Conservation (phyloP, 75 land plant species). For the Cunninghamia lanceolata region DNA sequence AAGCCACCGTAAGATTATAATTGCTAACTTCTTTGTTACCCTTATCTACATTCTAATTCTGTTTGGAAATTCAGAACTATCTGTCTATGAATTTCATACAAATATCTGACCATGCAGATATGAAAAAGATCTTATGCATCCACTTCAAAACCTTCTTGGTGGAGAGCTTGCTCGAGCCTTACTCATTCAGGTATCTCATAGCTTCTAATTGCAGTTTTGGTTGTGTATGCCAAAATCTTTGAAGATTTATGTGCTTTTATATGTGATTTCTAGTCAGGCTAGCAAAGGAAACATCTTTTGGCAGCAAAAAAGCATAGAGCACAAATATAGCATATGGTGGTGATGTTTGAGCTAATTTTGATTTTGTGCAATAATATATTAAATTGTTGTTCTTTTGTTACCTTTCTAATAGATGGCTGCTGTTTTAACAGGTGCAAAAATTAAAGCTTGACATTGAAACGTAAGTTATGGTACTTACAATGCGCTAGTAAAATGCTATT, state of each 20-base stretch:
- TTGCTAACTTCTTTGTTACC: neutral
- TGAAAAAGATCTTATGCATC: constrained; percentile 88
- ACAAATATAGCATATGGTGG: neutral
- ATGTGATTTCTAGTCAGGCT: neutral
- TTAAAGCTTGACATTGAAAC: constrained; percentile 95
- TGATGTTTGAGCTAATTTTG: neutral
- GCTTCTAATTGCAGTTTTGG: neutral
- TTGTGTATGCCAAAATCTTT: constrained; percentile 1
- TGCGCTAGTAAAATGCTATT: neutral
- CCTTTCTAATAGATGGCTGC: neutral
- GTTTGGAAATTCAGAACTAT: neutral
- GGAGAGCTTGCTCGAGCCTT: constrained; percentile 91
- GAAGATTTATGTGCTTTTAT: neutral
- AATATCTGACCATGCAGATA: constrained; percentile 51
- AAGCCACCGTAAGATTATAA: neutral
- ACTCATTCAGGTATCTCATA: constrained; percentile 74
- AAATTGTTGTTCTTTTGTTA: neutral
- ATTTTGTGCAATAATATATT: neutral
- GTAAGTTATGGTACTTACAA: constrained; percentile 43
- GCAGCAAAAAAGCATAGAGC: neutral
- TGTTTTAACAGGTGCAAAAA: constrained; percentile 78
- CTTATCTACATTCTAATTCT: neutral
- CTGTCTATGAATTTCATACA: neutral
- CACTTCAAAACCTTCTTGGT: constrained; percentile 75
- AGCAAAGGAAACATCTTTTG: neutral